Base-by-base conservation (phyloP, 352 stramenopile species). In the Phytophthora citrophthora region DNA sequence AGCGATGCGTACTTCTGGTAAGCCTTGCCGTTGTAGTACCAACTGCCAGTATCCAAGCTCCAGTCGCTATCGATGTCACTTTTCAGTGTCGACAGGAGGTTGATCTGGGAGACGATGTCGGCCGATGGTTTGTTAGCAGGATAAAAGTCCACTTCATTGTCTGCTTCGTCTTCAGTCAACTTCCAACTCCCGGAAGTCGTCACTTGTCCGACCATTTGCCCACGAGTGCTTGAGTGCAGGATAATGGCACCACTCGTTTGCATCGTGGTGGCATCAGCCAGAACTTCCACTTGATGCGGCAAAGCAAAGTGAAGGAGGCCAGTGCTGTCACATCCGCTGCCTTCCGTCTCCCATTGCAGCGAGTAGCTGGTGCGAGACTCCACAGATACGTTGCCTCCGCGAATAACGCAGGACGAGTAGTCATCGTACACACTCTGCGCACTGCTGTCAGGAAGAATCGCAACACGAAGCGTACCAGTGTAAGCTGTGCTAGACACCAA, bases 1-100 rank as follows among this genome's bases (percentile, higher is more conserved):
- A 93, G 67, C 23, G 85, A 90, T 10, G 85, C 85, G 56, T 91
- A 91, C 71, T 93, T 93, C 66, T 93, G 85, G 63, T 85, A 88
- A 12, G 72, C 69, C 49, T 93, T 93, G 63, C 85, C 85, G 40
- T 81, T 91, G 58, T 78, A 93, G 70, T 93, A 93, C 77, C 86
- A 91, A 49, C 81, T 91, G 4, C 75, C 79, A 5, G 74, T 70
- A 34, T 61, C 32, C 13, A 60, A 70, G 56, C 52, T 74, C 85
- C 85, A 91, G 4, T 82, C 64, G 18, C 64, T 70, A 27, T 78
- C 67, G 50, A 93, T 90, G 45, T 93, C 85, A 16, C 39, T 71
- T 46, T 83, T 16, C 5, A 90, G 69, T 23, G 64, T 84, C 38
- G 68, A 48, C 40, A 78, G 47, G 36, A 81, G 54, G 24, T 82